Evolutionary conservation across 2,329 filamentous ascomycete species (phyloP), one percentile per base, ranked within the genome.

Genomic region (Thyridium curvatum): DNA sequence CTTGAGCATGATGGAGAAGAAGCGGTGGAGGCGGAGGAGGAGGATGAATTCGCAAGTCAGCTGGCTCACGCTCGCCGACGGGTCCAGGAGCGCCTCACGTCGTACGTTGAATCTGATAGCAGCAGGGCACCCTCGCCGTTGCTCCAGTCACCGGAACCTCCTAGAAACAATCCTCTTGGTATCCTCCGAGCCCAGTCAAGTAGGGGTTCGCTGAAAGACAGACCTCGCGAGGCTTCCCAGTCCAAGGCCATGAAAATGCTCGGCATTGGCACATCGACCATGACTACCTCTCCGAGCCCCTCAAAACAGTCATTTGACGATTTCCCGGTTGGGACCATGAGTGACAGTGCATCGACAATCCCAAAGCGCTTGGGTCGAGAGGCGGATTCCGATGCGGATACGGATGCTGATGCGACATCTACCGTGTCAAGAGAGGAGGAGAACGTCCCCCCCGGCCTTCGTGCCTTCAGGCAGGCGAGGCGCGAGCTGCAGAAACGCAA

Each of bases 31-130:
- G n/a, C n/a, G n/a, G 65, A 69, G 18, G 79, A 82, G 38, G 71
- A 74, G 4, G 79, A 86, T 38, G 84, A 86, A 18, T 89, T 90
- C 52, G 80, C 82, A 14, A 78, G 72, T 38, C 82, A 88, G 51
- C 71, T 90, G 30, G 84, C 83, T 3, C 75, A 81, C 46, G 77
- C 84, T 13, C 78, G 84, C 39, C 76, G 77, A 21, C 75, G 82
- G 1, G 82, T 90, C 8, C 79, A 86, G 37, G 84, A 90, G 57
- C 82, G 79, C 47, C 64, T 90, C 33, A 84, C 79, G 8, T 82
- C 76, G 1, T 83, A 81, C 46, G 79, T 77, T 1, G 82, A 85
- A 49, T 71, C 72, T 3, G 79, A 86, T 30, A 68, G 61, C 44
- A 68, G 69, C 34, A 61, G 55, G 31, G 48, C 62, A 34, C 68